phyloP scores from a whole-genome alignment of 2,329 filamentous ascomycete genomes.

The Immersiporthe knoxdaviesiana region DNA sequence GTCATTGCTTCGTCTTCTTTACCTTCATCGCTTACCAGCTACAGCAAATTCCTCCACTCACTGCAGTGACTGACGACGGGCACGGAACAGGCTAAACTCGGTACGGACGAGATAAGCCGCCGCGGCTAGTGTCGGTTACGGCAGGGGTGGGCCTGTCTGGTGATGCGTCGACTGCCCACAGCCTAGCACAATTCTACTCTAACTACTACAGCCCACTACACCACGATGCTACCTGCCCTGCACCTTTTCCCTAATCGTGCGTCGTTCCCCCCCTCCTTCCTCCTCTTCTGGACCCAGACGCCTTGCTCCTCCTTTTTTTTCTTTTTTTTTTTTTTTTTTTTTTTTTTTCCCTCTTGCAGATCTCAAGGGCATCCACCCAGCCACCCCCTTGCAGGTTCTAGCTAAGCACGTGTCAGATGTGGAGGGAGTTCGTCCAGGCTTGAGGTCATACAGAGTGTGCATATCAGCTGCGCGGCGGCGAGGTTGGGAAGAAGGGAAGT shows the following conservation, averaged over 20 bases:
- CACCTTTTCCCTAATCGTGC: not conserved
- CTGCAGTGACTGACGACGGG: too few relatives aligned
- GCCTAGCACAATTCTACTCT: not conserved
- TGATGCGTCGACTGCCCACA: not conserved
- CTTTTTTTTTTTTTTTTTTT: not conserved
- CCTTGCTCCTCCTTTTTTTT: not conserved
- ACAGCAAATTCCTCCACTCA: too few relatives aligned
- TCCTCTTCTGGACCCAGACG: not conserved
- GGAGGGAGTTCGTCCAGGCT: not conserved
- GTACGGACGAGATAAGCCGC: not conserved
- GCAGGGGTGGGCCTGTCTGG: conserved; percentile 4
- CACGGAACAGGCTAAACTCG: not conserved
- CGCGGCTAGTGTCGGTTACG: conserved; percentile 1
- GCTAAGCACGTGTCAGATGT: not conserved
- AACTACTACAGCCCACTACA: not conserved
- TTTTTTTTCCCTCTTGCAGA: not conserved
- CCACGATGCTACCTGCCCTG: not conserved
- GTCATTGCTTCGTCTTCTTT: not conserved
- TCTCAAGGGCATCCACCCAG: not conserved
- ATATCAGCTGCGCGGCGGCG: not conserved
- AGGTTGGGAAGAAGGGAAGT: not conserved
- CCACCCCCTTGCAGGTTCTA: not conserved
- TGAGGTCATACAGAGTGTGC: not conserved
- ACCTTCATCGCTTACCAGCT: not conserved
- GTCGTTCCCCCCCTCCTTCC: too few relatives aligned